Conservation (phyloP, 352 stramenopile species). For the Pythium sukuiense region DNA sequence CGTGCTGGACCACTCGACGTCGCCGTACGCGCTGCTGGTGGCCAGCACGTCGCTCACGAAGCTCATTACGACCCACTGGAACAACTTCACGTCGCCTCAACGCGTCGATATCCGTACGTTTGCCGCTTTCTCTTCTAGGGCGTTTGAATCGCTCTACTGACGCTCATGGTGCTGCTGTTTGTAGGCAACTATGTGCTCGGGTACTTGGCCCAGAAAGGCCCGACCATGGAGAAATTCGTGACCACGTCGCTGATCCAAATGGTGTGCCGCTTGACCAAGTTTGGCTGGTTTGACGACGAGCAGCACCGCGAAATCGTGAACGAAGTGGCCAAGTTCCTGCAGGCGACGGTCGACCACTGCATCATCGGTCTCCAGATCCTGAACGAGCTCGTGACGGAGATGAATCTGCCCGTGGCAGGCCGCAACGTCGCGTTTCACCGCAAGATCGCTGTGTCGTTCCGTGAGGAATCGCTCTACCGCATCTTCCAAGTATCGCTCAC, state of each 20-base stretch:
- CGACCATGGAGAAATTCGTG: constrained; percentile 94
- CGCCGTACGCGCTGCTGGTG: constrained; percentile 95
- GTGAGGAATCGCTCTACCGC: constrained; percentile 94
- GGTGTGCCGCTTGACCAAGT: constrained; percentile 97
- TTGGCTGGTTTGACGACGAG: constrained; percentile 99
- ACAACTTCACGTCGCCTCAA: constrained; percentile 84
- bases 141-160: not conserved
- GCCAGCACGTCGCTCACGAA: constrained; percentile 96
- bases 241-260: constrained; percentile 96
- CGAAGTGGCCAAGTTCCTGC: constrained; percentile 97
- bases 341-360: constrained; percentile 97
- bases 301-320: constrained; percentile 96
- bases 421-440: constrained; percentile 97
- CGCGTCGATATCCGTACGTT: constrained; percentile 92
- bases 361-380: constrained; percentile 98
- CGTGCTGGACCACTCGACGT: constrained; percentile 96
- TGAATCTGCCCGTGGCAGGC: constrained; percentile 94
- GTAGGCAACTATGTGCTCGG: constrained; percentile 96
- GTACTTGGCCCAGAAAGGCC: constrained; percentile 96
- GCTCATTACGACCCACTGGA: constrained; percentile 98
- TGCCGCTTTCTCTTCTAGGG: not conserved
- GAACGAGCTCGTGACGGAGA: constrained; percentile 97
- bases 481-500: constrained; percentile 97
- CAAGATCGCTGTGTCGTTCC: constrained; percentile 97
- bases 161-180: not conserved